Conservation (phyloP, 176 grass and related monocot species). For the Oryza coarctata region DNA sequence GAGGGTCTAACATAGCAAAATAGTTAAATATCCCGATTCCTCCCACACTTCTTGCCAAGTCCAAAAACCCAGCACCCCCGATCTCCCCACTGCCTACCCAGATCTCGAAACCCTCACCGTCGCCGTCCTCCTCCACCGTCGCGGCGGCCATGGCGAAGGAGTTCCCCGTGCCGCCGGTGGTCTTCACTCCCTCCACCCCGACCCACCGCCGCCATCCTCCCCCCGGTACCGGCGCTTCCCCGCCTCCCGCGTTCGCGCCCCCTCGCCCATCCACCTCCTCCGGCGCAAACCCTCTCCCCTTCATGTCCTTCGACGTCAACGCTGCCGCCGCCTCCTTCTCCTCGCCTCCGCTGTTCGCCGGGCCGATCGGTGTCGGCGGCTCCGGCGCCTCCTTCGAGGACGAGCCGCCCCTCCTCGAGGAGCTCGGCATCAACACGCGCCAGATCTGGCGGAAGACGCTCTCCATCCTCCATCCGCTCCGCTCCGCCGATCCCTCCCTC, state of each 20-base stretch:
- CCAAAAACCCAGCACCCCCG: conserved; percentile 46
- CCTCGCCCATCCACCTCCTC: conserved; percentile 61
- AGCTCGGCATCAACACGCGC: conserved; percentile 97
- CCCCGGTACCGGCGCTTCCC: conserved; percentile 20
- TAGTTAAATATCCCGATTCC: conserved; percentile 11
- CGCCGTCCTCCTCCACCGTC: not conserved
- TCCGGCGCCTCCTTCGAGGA: conserved; percentile 71
- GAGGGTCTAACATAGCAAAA: too few relatives aligned
- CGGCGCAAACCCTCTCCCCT: conserved; percentile 63
- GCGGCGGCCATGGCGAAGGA: conserved; percentile 76
- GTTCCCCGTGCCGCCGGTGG: conserved; percentile 77
- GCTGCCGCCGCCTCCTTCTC: conserved; percentile 51
- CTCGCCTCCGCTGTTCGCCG: conserved; percentile 59
- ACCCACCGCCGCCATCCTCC: conserved; percentile 46
- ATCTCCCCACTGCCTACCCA: conserved; percentile 27
- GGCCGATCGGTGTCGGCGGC: conserved; percentile 42
- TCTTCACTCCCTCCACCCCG: conserved; percentile 61
- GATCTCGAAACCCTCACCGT: conserved; percentile 44
- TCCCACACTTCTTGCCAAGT: not conserved
- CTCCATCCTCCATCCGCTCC: conserved; percentile 90
- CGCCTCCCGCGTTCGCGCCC: conserved; percentile 59
- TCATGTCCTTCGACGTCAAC: conserved; percentile 91
- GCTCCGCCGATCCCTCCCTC: conserved; percentile 64
- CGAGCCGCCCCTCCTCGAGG: conserved; percentile 89
- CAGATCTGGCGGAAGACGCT: conserved; percentile 97